These are phyloP conservation scores for Fragilaria crotonensis DNA, from an alignment of 108 stramenopile species.

Conservation along the genomic window DNA sequence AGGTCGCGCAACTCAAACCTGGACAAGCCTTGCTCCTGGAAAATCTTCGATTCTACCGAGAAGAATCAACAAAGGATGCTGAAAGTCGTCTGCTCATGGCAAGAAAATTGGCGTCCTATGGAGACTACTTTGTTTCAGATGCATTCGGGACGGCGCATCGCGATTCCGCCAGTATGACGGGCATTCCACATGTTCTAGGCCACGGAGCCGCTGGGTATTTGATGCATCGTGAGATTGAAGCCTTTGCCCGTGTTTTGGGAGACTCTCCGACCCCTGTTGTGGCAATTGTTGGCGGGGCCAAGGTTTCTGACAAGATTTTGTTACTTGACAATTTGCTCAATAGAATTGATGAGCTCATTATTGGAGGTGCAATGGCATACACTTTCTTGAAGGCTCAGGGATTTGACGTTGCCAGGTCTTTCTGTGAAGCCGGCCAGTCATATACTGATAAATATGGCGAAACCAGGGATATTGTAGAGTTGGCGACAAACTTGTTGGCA, in stretches of 20 bases:
- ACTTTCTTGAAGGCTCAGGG: constrained; percentile 24
- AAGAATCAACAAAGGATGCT: constrained; percentile 69
- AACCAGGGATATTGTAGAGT: constrained; percentile 10
- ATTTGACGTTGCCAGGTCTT: constrained; percentile 1
- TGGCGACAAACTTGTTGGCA: constrained; percentile 43
- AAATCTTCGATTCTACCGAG: constrained; percentile 93
- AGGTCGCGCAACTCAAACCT: constrained; percentile 21
- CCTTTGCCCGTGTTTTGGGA: constrained; percentile 22
- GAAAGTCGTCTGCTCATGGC: constrained; percentile 4
- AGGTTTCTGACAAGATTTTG: constrained; percentile 81
- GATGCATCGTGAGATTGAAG: constrained; percentile 17
- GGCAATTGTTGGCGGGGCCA: constrained; percentile 54
- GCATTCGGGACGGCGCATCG: constrained; percentile 99
- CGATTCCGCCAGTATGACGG: constrained; percentile 54
- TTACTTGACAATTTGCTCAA: constrained; percentile 75
- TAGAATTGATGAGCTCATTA: constrained; percentile 70
- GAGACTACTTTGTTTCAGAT: constrained; percentile 89
- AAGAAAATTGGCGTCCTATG: constrained; percentile 39
- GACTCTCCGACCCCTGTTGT: constrained; percentile 18
- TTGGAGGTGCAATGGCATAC: constrained; percentile 87
- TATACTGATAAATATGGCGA: constrained; percentile 36
- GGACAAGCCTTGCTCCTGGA: constrained; percentile 80
- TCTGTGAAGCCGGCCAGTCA: constrained; percentile 42
- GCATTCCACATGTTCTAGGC: constrained; percentile 28
- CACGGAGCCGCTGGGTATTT: constrained; percentile 18